phyloP scores from a whole-genome alignment of 2,329 filamentous ascomycete species.

The Aspergillus proliferans region DNA sequence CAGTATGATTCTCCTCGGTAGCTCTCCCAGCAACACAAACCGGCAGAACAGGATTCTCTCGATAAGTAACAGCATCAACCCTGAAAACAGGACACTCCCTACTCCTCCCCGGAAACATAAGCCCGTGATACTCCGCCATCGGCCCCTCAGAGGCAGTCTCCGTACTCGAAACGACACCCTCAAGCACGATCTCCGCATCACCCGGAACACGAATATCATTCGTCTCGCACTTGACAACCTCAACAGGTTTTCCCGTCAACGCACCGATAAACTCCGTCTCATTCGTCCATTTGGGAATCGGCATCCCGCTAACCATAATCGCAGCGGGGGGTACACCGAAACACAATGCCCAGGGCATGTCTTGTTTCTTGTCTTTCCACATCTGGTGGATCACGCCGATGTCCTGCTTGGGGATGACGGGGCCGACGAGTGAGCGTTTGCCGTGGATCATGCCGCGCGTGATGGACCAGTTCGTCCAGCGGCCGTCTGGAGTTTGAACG shows the following conservation, averaged over 20 bases:
- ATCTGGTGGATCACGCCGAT: conserved; percentile 13
- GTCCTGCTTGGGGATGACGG: conserved; percentile 15
- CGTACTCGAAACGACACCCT: conserved; percentile 6
- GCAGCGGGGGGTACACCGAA: conserved; percentile 15
- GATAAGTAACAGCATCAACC: conserved; percentile 11
- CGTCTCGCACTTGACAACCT: conserved; percentile 15
- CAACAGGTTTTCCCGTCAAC: conserved; percentile 10
- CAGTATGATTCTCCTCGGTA: conserved; percentile 15
- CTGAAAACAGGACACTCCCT: conserved; percentile 9
- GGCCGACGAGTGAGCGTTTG: conserved; percentile 9
- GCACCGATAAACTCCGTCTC: conserved; percentile 11
- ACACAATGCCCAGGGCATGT: conserved; percentile 16
- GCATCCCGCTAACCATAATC: conserved; percentile 12
- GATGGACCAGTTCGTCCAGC: conserved; percentile 40
- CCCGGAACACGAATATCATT: conserved; percentile 11
- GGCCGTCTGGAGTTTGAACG: conserved; percentile 39
- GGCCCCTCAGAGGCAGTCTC: conserved; percentile 10
- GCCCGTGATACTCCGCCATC: conserved; percentile 14
- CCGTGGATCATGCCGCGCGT: conserved; percentile 14
- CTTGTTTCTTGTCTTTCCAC: conserved; percentile 15
- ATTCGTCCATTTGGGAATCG: conserved; percentile 8
- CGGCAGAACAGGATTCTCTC: conserved; percentile 11
- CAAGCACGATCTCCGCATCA: conserved; percentile 12
- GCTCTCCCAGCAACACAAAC: conserved; percentile 12
- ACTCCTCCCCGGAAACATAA: conserved; percentile 5